These are phyloP conservation scores for Haplosporangium gracile DNA, from an alignment of 192 early-diverging fungal species.

Conservation along the genomic window DNA sequence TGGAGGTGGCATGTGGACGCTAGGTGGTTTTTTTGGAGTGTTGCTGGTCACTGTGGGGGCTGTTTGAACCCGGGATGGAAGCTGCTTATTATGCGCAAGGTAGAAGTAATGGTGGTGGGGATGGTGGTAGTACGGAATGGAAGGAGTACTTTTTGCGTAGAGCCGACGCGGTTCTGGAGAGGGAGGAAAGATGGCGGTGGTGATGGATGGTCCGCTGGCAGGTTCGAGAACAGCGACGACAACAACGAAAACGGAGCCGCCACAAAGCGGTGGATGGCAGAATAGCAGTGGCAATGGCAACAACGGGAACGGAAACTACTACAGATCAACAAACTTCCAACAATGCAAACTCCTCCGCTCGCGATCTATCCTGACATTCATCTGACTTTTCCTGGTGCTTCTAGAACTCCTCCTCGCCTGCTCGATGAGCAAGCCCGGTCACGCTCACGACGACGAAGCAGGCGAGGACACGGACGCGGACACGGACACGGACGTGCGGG, in stretches of 20 bases:
- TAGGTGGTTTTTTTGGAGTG: background rate
- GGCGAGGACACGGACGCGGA: background rate
- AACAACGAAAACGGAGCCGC: background rate
- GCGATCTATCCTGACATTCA: background rate
- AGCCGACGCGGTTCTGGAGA: background rate
- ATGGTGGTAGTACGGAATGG: too few relatives aligned
- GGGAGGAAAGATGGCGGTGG: background rate
- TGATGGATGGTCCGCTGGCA: background rate
- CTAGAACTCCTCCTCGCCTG: slow-evolving; percentile 1
- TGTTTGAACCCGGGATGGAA: background rate
- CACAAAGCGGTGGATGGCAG: background rate
- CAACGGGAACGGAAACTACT: background rate
- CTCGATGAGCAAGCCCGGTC: background rate
- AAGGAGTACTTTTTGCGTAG: background rate
- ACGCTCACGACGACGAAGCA: background rate
- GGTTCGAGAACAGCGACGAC: background rate
- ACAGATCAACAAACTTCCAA: background rate
- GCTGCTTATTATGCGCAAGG: background rate
- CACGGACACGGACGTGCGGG: background rate
- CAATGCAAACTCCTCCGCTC: background rate
- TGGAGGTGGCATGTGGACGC: background rate
- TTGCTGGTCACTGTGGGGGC: background rate
- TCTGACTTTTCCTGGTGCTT: slow-evolving; percentile 8
- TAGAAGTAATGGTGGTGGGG: too few relatives aligned
- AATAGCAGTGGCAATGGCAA: background rate